Percentiles rank a stretch among this genome's conserved stretches.
These are phyloP conservation scores for Phytophthora fragariae DNA, from an alignment of 352 stramenopile genomes.

Conservation along the genomic window DNA sequence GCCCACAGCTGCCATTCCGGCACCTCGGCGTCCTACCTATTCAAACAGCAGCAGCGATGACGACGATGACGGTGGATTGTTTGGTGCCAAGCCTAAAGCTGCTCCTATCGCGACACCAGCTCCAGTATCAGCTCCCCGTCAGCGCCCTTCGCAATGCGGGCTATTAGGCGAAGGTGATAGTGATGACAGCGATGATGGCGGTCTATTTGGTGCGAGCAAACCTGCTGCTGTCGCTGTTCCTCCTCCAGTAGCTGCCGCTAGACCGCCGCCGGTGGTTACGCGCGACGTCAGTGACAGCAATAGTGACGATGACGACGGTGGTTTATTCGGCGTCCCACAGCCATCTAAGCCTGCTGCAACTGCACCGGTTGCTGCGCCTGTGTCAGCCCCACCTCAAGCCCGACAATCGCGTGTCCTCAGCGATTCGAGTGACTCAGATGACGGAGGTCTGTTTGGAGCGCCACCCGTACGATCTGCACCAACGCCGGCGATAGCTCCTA, in stretches of 20 bases:
- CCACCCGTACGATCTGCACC: slow-evolving; percentile 32
- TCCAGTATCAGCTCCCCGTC: slow-evolving; percentile 10
- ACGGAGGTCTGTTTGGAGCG: slow-evolving; percentile 64
- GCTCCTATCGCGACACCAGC: slow-evolving; percentile 7
- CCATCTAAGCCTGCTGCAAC: slow-evolving; percentile 31
- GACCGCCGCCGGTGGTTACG: slow-evolving; percentile 33
- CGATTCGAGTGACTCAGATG: slow-evolving; percentile 73
- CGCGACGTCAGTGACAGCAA: slow-evolving; percentile 40
- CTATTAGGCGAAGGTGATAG: slow-evolving; percentile 69
- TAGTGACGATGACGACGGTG: slow-evolving; percentile 49
- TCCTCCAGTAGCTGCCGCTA: slow-evolving; percentile 12
- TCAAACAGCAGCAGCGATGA: slow-evolving; percentile 54
- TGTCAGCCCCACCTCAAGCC: slow-evolving; percentile 28
- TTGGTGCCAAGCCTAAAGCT: slow-evolving; percentile 50
- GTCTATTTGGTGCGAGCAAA: slow-evolving; percentile 46
- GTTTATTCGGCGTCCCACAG: slow-evolving; percentile 49
- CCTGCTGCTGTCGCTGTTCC: slow-evolving; percentile 1
- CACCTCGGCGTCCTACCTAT: slow-evolving; percentile 14
- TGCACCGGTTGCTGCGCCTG: slow-evolving; percentile 9
- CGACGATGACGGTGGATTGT: slow-evolving; percentile 59
- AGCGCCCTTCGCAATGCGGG: slow-evolving; percentile 44
- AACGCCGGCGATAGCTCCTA: slow-evolving; percentile 4
- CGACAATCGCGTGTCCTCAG: slow-evolving; percentile 47
- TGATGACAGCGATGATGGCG: slow-evolving; percentile 48
- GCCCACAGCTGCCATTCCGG: background rate